Evolutionary conservation across 768 basidiomycete genomes (phyloP).

Genomic region (Termitomyces sp.): DNA sequence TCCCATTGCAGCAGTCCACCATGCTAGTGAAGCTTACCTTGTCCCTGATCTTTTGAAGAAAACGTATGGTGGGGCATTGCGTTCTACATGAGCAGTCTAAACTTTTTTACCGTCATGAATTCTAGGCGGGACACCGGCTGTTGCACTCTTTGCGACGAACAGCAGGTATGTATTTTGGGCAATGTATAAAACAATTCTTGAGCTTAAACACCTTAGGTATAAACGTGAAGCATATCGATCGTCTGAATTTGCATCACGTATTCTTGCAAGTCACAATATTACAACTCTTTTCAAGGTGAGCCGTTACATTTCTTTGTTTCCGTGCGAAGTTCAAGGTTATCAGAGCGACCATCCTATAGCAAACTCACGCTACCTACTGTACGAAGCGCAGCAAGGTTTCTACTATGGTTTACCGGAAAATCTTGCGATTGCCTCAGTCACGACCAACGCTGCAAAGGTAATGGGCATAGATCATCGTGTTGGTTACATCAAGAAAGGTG

Average conservation of each 20-base stretch:
- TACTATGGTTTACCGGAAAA: conserved; percentile 74
- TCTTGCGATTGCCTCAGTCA: conserved; percentile 72
- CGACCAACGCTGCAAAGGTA: conserved; percentile 63
- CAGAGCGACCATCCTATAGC: conserved; percentile 67
- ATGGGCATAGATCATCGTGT: conserved; percentile 81
- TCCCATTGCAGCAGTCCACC: conserved; percentile 72
- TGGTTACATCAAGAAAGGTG: conserved; percentile 70
- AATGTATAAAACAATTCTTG: neutral
- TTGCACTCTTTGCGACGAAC: conserved; percentile 71
- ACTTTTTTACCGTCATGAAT: neutral
- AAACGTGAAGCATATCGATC: conserved; percentile 83
- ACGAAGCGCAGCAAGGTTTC: conserved; percentile 83
- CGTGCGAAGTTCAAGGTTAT: neutral
- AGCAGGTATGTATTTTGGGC: conserved; percentile 25
- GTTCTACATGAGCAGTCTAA: neutral
- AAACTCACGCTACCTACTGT: conserved; percentile 73
- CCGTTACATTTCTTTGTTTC: neutral
- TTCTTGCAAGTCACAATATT: conserved; percentile 66
- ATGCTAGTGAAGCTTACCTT: conserved; percentile 79
- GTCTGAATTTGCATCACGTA: conserved; percentile 75
- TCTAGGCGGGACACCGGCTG: conserved; percentile 62
- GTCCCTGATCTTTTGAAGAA: conserved; percentile 75
- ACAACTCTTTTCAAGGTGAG: conserved; percentile 72
- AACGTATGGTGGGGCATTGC: conserved; percentile 49
- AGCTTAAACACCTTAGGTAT: conserved; percentile 34